Evolutionary conservation across 202 grass and related monocot species (phyloP).

Genomic region (Schoenoplectus tabernaemontani): DNA sequence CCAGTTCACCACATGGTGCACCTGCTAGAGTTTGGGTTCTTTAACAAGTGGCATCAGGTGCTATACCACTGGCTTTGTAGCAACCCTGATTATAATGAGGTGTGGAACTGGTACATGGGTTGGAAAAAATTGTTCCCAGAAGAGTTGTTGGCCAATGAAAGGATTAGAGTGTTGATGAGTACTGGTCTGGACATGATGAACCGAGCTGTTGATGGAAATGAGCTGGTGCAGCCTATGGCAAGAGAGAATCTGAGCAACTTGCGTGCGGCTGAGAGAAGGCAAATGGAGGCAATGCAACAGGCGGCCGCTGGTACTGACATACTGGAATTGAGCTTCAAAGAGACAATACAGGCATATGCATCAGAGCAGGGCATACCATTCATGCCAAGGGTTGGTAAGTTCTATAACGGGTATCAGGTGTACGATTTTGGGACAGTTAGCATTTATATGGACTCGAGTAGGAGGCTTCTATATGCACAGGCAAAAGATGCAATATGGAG

Average conservation of each 20-base stretch:
- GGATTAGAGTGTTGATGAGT: constrained; percentile 60
- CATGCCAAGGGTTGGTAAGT: constrained; percentile 84
- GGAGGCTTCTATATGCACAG: constrained; percentile 67
- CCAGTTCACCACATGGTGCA: constrained; percentile 83
- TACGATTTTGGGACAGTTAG: constrained; percentile 79
- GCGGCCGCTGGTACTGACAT: constrained; percentile 27
- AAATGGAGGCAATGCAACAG: constrained; percentile 69
- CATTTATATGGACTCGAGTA: constrained; percentile 80
- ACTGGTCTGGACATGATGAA: constrained; percentile 92
- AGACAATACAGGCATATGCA: constrained; percentile 81
- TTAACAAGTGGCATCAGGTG: constrained; percentile 88
- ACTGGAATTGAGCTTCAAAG: constrained; percentile 76
- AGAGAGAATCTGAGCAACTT: constrained; percentile 65
- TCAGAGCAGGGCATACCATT: constrained; percentile 72
- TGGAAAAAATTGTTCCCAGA: constrained; percentile 81
- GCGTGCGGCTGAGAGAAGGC: constrained; percentile 58
- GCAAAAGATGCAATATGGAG: constrained; percentile 65
- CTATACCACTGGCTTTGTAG: constrained; percentile 77
- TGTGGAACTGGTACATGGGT: constrained; percentile 81
- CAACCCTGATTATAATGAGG: constrained; percentile 82
- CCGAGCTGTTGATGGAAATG: constrained; percentile 66
- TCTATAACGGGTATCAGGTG: constrained; percentile 66
- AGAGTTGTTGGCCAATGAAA: constrained; percentile 79
- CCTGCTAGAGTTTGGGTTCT: constrained; percentile 82
- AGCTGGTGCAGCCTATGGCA: constrained; percentile 59